Base-by-base conservation (phyloP, 139 green algal genomes). In the Ettlia oleoabundans region DNA sequence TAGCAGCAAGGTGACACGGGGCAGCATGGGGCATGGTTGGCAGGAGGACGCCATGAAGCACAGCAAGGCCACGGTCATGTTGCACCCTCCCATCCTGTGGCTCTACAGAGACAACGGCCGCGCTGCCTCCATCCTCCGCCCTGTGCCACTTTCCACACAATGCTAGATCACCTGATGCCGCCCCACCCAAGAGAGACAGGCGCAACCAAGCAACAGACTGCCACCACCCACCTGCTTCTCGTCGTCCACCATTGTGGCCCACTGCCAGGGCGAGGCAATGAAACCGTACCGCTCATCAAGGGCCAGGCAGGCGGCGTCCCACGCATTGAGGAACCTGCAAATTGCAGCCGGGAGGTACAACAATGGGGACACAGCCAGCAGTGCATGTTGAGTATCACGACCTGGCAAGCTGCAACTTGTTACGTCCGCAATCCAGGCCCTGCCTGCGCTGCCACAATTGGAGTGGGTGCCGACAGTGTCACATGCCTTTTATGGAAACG, bases 241-340 rank as follows among this genome's bases (percentile, higher is more conserved):
- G 76, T 95, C 86, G 79, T 94, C 91, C 42, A 92, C 92, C 84
- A 90, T 86, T 9, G 93, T 96, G 7, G 64, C 64, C 64, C 37
- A 33, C 66, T 53, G 37, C 66, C 88, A 84, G 2, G 42, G 42
- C 33, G 65, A 84, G 18, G 79, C 26, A 9, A 95, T 87, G 87
- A 95, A 93, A 37, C 51, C 38, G 66, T 84, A 91, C 22, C 87
- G 71, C 21, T 93, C 82, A 68, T 98, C 95, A 65, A 95, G 76
- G 22, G 80, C 61, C 88, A 94, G 91, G 86, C 96, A 92, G 24
- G 90, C 94, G 3, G 72, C 67, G 86, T 98, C 95, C 87, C 91
- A 98, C 1, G 83, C 82, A 26, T 90, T 83, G 5, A 96, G 86
- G n/a, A 90, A 81, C 37, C 58, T 81, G 58, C 62, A 53, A 33